A percentile compares a stretch with the other conserved stretches of the same genome.
These are phyloP conservation scores for Gossypium stocksii DNA, from an alignment of 345 rosid species.

Conservation along the genomic window DNA sequence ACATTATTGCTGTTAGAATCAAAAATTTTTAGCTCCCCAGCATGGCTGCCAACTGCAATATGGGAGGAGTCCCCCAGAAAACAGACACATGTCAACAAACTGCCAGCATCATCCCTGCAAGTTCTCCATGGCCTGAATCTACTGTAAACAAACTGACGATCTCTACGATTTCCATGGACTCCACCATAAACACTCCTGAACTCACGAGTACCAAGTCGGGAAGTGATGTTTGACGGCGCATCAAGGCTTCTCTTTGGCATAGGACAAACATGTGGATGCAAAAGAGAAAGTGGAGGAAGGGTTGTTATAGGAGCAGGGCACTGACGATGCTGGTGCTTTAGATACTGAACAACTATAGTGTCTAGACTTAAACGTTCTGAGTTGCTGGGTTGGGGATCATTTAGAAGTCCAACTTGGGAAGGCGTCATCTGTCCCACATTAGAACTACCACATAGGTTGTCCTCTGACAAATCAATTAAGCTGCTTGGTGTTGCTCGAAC, in stretches of 20 bases:
- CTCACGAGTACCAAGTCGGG: conserved; percentile 83
- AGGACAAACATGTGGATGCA: conserved; percentile 94
- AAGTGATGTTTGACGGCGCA: conserved; percentile 82
- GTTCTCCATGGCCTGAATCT: conserved; percentile 95
- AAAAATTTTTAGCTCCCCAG: conserved; percentile 77
- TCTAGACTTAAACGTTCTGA: conserved; percentile 79
- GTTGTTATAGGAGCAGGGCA: conserved; percentile 98
- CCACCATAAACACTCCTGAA: conserved; percentile 73
- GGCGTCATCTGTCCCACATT: conserved; percentile 43
- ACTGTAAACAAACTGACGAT: conserved; percentile 93
- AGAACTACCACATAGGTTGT: conserved; percentile 44
- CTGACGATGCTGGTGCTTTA: conserved; percentile 98
- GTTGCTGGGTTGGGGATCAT: conserved; percentile 55
- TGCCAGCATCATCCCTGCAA: conserved; percentile 78
- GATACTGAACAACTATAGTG: conserved; percentile 81
- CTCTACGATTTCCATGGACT: conserved; percentile 88
- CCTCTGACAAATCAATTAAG: conserved; percentile 41
- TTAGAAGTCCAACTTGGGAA: conserved; percentile 44
- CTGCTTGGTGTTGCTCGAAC: conserved; percentile 35
- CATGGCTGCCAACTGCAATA: conserved; percentile 85
- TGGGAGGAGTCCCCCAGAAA: conserved; percentile 75
- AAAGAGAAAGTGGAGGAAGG: conserved; percentile 90
- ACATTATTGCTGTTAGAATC: conserved; percentile 62
- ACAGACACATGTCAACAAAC: conserved; percentile 73
- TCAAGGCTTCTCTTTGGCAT: conserved; percentile 90